A percentile compares a stretch with the other conserved stretches of the same genome.
phyloP scores from a whole-genome alignment of 1,284 basidiomycete genomes.

The Singerocomus inundabilis region DNA sequence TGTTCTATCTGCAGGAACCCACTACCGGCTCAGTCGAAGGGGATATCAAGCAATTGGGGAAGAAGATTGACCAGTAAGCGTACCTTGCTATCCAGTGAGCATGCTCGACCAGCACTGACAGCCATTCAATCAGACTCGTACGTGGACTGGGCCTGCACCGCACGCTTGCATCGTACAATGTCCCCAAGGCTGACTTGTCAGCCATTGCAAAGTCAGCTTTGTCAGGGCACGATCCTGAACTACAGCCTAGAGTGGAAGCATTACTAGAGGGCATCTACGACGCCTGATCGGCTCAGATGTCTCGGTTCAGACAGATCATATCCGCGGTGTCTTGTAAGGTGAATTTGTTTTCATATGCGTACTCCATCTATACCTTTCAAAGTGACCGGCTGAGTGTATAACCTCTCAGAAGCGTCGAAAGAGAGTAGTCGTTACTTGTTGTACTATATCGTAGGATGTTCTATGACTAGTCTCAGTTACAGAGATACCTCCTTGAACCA shows the following conservation, averaged over 20 bases:
- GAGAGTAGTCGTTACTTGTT: neutral
- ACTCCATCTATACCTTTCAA: neutral
- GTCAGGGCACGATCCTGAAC: slow-evolving; percentile 39
- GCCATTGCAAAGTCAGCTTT: slow-evolving; percentile 52
- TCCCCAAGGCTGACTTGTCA: slow-evolving; percentile 52
- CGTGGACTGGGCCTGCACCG: slow-evolving; percentile 54
- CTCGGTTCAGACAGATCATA: neutral
- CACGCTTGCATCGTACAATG: slow-evolving; percentile 55
- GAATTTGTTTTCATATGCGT: neutral
- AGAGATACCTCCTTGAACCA: no score
- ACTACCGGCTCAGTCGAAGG: slow-evolving; percentile 60
- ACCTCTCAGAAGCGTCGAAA: no score
- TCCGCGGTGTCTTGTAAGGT: neutral
- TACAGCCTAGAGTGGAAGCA: slow-evolving; percentile 39
- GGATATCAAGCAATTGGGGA: slow-evolving; percentile 54
- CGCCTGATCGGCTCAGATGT: neutral
- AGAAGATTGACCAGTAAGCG: slow-evolving; percentile 52
- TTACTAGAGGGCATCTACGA: slow-evolving; percentile 50
- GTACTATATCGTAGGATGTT: neutral
- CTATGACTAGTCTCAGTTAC: neutral
- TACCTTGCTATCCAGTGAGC: neutral
- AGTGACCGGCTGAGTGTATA: no score
- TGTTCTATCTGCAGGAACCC: slow-evolving; percentile 56
- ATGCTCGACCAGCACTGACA: neutral
- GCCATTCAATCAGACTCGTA: slow-evolving; percentile 45